phyloP scores from a whole-genome alignment of 1,139 yeast genomes.

The Scheffersomyces stambukii region DNA sequence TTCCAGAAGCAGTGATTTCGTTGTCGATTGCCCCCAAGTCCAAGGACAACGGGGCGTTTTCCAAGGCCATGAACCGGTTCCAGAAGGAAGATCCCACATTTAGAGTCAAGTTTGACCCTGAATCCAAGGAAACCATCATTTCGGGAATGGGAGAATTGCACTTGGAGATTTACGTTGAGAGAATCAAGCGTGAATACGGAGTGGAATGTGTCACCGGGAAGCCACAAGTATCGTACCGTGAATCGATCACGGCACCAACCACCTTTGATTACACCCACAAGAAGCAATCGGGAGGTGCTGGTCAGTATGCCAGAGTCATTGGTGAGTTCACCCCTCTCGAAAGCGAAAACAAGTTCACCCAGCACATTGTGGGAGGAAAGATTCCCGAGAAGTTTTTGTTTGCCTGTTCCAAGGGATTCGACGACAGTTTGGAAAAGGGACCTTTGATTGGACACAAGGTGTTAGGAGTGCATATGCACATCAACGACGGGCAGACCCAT shows the following conservation, averaged over 20 bases:
- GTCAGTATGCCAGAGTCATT: constrained; percentile 96
- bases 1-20: constrained; percentile 97
- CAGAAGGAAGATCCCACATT: constrained; percentile 99
- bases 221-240: constrained; percentile 98
- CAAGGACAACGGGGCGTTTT: constrained; percentile 79
- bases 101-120: constrained; percentile 84
- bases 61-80: constrained; percentile 95
- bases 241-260: constrained; percentile 71
- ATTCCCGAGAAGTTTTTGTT: constrained; percentile 90
- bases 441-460: constrained; percentile 95
- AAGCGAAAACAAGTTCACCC: constrained; percentile 70
- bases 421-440: constrained; percentile 93
- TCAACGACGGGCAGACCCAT: constrained; percentile 97
- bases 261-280: constrained; percentile 94
- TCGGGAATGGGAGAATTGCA: constrained; percentile 99
- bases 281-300: constrained; percentile 99
- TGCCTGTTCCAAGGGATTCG: constrained; percentile 96
- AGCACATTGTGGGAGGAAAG: constrained; percentile 94
- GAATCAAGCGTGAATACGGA: constrained; percentile 96
- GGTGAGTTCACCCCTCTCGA: constrained; percentile 72
- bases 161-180: constrained; percentile 93
- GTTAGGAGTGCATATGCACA: constrained; percentile 86
- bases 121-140: constrained; percentile 91
- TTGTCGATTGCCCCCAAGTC: constrained; percentile 84
- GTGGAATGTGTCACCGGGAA: constrained; percentile 94